Percentiles rank a stretch among this genome's conserved stretches.
phyloP scores from a whole-genome alignment of 2,329 filamentous ascomycete species.

The Arthrobotrys iridis region DNA sequence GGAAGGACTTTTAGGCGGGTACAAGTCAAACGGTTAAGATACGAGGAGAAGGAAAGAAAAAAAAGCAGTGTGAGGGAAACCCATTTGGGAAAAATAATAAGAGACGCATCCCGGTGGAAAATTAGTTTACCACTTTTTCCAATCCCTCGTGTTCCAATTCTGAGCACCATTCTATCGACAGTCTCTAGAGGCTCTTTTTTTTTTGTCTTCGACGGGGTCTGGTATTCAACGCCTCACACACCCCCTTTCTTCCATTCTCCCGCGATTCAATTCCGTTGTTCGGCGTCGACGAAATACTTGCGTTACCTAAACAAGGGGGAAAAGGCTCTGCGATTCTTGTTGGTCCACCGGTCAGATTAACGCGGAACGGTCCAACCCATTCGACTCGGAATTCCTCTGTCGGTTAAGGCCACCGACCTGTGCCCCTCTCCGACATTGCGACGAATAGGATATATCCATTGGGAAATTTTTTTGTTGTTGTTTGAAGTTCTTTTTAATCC shows the following conservation, averaged over 20 bases:
- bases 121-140: constrained; percentile 40
- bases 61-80: constrained; percentile 32
- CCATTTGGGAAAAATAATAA: constrained; percentile 54
- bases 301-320: constrained; percentile 47
- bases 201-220: constrained; percentile 19
- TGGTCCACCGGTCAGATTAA: constrained; percentile 37
- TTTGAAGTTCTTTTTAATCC: constrained; percentile 12
- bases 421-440: constrained; percentile 9
- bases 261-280: constrained; percentile 30
- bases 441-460: constrained; percentile 19
- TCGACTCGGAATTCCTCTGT: constrained; percentile 49
- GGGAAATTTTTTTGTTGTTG: constrained; percentile 1
- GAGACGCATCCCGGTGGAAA: constrained; percentile 33
- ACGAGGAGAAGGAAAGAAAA: constrained; percentile 35
- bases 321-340: constrained; percentile 48
- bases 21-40: constrained; percentile 53
- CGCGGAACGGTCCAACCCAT: constrained; percentile 52
- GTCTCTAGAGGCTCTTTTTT: constrained; percentile 6
- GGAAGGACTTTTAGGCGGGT: constrained; percentile 21
- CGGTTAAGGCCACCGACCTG: constrained; percentile 37
- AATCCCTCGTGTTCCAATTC: constrained; percentile 41
- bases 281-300: constrained; percentile 41
- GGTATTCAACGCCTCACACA: constrained; percentile 29
- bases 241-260: constrained; percentile 5
- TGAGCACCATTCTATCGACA: constrained; percentile 23